Evolutionary conservation across 495 filamentous ascomycete genomes (phyloP).

Genomic region (Letharia lupina): DNA sequence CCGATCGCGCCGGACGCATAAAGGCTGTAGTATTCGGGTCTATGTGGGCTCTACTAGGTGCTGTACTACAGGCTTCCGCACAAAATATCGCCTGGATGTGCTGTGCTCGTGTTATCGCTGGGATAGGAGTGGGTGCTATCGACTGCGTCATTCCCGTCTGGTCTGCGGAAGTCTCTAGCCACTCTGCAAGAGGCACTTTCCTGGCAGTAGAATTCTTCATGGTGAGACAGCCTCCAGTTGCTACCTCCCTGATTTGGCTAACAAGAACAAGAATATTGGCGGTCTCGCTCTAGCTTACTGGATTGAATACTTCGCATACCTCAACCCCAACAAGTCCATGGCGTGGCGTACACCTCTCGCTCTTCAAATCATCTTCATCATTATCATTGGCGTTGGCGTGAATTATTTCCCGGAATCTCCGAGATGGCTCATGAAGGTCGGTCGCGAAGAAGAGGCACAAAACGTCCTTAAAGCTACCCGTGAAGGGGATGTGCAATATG

Average conservation of each 20-base stretch:
- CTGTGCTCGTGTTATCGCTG: slow-evolving; percentile 47
- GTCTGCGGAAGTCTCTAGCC: slow-evolving; percentile 51
- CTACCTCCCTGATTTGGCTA: slow-evolving; percentile 38
- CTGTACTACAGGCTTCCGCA: slow-evolving; percentile 43
- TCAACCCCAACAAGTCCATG: slow-evolving; percentile 36
- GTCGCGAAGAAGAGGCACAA: slow-evolving; percentile 45
- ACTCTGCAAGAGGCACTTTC: slow-evolving; percentile 60
- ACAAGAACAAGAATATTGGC: slow-evolving; percentile 40
- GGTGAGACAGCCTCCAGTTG: slow-evolving; percentile 33
- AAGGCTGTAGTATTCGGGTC: slow-evolving; percentile 46
- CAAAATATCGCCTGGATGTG: slow-evolving; percentile 47
- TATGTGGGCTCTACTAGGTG: slow-evolving; percentile 46
- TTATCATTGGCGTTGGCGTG: slow-evolving; percentile 43
- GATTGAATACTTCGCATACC: slow-evolving; percentile 49
- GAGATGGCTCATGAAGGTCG: slow-evolving; percentile 48
- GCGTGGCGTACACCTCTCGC: slow-evolving; percentile 40
- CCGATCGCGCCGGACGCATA: slow-evolving; percentile 47
- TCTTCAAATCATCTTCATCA: slow-evolving; percentile 42
- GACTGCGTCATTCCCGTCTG: slow-evolving; percentile 46
- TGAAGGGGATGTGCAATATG: slow-evolving; percentile 26
- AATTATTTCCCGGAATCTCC: slow-evolving; percentile 56
- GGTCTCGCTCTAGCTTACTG: slow-evolving; percentile 56
- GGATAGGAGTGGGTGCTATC: slow-evolving; percentile 47
- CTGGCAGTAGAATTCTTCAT: slow-evolving; percentile 58
- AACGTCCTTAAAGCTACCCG: slow-evolving; percentile 37